Base-by-base conservation (phyloP, 495 filamentous ascomycete species). In the Emericellopsis terricola region DNA sequence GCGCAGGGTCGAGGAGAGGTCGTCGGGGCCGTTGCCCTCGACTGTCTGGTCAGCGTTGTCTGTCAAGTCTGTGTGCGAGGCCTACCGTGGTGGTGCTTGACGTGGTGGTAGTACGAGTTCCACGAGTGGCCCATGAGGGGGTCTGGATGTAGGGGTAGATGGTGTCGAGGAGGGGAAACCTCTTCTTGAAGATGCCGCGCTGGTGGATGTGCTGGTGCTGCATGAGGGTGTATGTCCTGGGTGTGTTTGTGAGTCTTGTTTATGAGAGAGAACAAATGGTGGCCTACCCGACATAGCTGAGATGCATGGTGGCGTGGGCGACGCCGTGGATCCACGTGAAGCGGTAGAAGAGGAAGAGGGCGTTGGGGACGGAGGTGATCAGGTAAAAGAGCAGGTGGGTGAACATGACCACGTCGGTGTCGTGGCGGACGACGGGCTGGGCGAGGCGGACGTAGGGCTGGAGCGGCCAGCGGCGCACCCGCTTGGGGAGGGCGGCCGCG, bases 51-150 rank as follows among this genome's bases (percentile, higher is more conserved):
- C n/a, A n/a, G n/a, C n/a, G n/a, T n/a, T n/a, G n/a, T n/a, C n/a
- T n/a, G n/a, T n/a, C n/a, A n/a, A n/a, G n/a, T n/a, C n/a, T n/a
- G n/a, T n/a, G n/a, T n/a, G n/a, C n/a, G n/a, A n/a, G n/a, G n/a
- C n/a, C n/a, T n/a, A 42, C 85, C 81, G 45, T 85, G 81, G 48
- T 81, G 76, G 54, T 87, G 84, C 40, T 84, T 76, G 41, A 85
- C 81, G 49, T 87, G 81, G 44, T 81, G 83, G 47, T 64, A 87
- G 51, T 85, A 87, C 8, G 69, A 74, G 50, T 85, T 77, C 77
- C 77, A 85, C 0, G 81, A 83, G 42, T 85, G 79, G 2, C 81
- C 81, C 62, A 79, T 76, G 38, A 87, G 48, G 2, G 80, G 80
- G 41, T 82, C 76, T 18, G 69, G 13, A 84, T 44, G 42, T 84